Conservation (phyloP, 345 rosid species). For the Luvunga scandens region DNA sequence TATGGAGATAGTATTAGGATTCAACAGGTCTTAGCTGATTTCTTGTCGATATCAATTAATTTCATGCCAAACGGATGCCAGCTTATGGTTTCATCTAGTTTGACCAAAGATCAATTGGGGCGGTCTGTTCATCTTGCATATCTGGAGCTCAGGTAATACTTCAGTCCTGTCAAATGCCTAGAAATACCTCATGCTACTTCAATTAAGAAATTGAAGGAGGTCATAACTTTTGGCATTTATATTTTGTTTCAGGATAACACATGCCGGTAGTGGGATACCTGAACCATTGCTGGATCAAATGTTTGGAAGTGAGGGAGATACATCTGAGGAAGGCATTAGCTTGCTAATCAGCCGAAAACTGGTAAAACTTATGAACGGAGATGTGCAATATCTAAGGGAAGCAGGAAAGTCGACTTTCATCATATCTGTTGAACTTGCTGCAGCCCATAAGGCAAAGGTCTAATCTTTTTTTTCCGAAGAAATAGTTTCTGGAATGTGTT, state of each 20-base stretch:
- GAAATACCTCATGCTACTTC: not conserved
- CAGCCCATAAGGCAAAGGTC: conserved; percentile 26
- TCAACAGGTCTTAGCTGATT: conserved; percentile 77
- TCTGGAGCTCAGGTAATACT: conserved; percentile 65
- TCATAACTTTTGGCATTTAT: not conserved
- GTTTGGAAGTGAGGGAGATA: conserved; percentile 63
- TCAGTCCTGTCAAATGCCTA: not conserved
- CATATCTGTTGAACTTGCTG: conserved; percentile 69
- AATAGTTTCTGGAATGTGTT: not conserved
- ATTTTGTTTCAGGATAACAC: conserved; percentile 51
- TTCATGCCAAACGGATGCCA: conserved; percentile 61
- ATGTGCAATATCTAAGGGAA: conserved; percentile 80
- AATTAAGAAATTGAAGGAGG: not conserved
- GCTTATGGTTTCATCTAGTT: conserved; percentile 46
- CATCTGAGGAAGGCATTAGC: conserved; percentile 73
- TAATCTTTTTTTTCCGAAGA: not conserved
- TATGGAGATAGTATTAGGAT: conserved; percentile 86
- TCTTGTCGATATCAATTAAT: conserved; percentile 57
- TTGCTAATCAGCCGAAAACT: conserved; percentile 72
- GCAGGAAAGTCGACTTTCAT: conserved; percentile 72
- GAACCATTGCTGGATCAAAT: conserved; percentile 68
- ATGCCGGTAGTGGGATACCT: conserved; percentile 64
- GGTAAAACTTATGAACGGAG: conserved; percentile 88
- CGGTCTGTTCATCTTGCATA: conserved; percentile 68
- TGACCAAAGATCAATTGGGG: conserved; percentile 67